Percentiles rank a stretch among this genome's conserved stretches.
Evolutionary conservation across 2,329 filamentous ascomycete genomes (phyloP).

Genomic region (Arthroderma sp.): DNA sequence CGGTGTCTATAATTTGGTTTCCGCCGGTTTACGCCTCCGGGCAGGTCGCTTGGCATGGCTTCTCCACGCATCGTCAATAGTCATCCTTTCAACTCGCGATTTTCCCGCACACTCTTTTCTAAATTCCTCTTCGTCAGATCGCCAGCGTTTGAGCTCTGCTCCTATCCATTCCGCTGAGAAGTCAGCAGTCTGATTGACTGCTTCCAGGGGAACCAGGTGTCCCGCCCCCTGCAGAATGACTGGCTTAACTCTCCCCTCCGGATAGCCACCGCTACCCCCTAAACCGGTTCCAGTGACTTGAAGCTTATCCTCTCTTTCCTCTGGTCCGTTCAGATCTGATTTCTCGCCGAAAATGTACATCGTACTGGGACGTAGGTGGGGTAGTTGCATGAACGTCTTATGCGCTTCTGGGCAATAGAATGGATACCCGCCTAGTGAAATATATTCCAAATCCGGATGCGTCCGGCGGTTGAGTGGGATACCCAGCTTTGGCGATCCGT

Average conservation of each 20-base stretch:
- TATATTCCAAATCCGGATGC: slow-evolving; percentile 32
- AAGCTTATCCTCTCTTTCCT: slow-evolving; percentile 29
- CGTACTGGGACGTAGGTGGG: slow-evolving; percentile 31
- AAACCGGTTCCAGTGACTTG: slow-evolving; percentile 26
- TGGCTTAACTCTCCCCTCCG: slow-evolving; percentile 53
- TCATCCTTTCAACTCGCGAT: slow-evolving; percentile 41
- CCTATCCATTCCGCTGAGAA: slow-evolving; percentile 45
- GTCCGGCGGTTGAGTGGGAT: slow-evolving; percentile 28
- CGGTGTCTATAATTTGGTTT: no score
- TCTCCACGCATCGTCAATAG: slow-evolving; percentile 41
- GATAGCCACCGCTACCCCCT: slow-evolving; percentile 41
- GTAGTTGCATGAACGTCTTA: slow-evolving; percentile 27
- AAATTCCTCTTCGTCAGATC: slow-evolving; percentile 44
- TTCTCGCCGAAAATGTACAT: slow-evolving; percentile 34
- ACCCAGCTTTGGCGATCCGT: slow-evolving; percentile 41
- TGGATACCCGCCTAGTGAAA: slow-evolving; percentile 18
- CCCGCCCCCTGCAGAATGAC: slow-evolving; percentile 53
- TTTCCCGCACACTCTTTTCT: slow-evolving; percentile 40
- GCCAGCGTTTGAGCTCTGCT: slow-evolving; percentile 45
- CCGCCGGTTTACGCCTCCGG: no score
- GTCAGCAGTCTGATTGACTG: slow-evolving; percentile 52
- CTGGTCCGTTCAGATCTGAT: slow-evolving; percentile 28
- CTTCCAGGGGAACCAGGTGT: slow-evolving; percentile 77
- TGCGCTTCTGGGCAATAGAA: slow-evolving; percentile 34
- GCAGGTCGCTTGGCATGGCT: no score